Base-by-base conservation (phyloP, 2,329 filamentous ascomycete species). In the Colletotrichum cordylinicola region DNA sequence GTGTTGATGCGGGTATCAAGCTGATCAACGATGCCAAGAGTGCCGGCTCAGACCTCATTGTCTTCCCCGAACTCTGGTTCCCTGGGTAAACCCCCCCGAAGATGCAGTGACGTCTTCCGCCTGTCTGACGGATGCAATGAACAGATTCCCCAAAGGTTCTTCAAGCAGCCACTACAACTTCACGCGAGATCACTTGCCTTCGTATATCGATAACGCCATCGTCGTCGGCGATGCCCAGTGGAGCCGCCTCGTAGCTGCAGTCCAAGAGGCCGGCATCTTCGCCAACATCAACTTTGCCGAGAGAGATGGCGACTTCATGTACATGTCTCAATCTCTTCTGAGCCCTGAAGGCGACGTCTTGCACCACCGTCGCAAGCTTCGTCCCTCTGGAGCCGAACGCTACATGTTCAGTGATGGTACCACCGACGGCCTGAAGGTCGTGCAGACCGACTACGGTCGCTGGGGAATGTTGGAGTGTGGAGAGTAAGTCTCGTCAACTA, bases 371-470 rank as follows among this genome's bases (percentile, higher is more conserved):
- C 84, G 87, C 27, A 90, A 91, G 81, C 82, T 90, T 76, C 90
- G 90, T 78, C 85, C 88, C 0, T 90, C 88, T 0, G 88, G 90
- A 67, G 86, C 90, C 82, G 89, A 90, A 79, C 84, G 87, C 1
- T 87, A 86, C 3, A 77, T 90, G 16, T 90, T 87, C 35, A 88
- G 88, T 2, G 88, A 90, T 52, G 85, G 85, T 0, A 80, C 80
- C 0, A 85, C 83, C 1, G 79, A 83, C 5, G 84, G 82, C 18
- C 78, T 90, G 6, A 78, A 80, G 7, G 88, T 89, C 3, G 84
- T 81, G 1, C 82, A 87, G 48, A 77, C 82, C 31, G 77, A 83
- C 75, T 83, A 86, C 37, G 87, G 85, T 2, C 84, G 84, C 52
- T 83, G 89, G n/a, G 88, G 88, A 2, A 82, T 80, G 2, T 80